A percentile compares a stretch with the other conserved stretches of the same genome.
Evolutionary conservation across 495 filamentous ascomycete genomes (phyloP).

Genomic region (Aeminium ludgeri): DNA sequence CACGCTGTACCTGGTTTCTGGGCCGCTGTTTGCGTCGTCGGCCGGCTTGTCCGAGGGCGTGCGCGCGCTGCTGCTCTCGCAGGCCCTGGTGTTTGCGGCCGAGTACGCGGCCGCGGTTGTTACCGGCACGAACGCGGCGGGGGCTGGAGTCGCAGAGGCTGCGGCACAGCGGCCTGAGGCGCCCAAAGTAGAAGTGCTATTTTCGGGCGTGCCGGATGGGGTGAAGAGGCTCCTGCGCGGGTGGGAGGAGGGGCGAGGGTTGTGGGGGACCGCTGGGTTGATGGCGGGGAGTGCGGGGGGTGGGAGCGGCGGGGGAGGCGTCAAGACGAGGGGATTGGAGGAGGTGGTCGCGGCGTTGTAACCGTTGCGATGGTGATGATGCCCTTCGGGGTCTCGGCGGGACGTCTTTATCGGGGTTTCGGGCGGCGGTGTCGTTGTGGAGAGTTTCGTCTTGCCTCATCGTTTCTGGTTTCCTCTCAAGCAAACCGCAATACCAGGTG

Average conservation of each 20-base stretch:
- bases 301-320: background rate
- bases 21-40: constrained; percentile 10
- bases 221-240: constrained; percentile 9
- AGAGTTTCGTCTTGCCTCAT: no score
- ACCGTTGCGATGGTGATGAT: no score
- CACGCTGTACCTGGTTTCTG: constrained; percentile 7
- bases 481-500: no score
- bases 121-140: no score
- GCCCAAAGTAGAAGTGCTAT: constrained; percentile 1
- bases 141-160: background rate
- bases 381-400: no score
- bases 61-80: background rate
- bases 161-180: background rate
- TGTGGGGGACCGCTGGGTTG: constrained; percentile 13
- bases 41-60: background rate
- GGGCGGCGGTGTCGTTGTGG: no score
- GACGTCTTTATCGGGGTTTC: no score
- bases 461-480: no score
- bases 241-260: constrained; percentile 11
- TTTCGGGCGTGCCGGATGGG: constrained; percentile 5
- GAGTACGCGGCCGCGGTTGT: no score
- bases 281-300: no score
- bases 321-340: constrained; percentile 6
- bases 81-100: constrained; percentile 7
- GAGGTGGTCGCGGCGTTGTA: constrained; percentile 4